These are phyloP conservation scores for Chalciporus chontae DNA, from an alignment of 768 basidiomycete genomes.

Conservation along the genomic window DNA sequence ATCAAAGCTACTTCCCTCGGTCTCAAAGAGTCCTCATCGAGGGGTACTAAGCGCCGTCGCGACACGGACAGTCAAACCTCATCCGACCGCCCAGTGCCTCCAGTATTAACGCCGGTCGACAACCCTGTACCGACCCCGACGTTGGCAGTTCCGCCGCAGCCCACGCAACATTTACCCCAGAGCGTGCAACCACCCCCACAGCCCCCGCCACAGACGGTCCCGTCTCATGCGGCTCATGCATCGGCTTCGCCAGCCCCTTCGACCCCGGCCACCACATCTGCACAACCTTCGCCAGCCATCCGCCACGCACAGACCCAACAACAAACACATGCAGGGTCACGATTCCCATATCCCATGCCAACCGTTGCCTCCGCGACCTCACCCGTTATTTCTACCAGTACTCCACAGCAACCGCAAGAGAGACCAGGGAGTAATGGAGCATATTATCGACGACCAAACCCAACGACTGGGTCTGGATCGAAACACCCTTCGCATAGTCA, in stretches of 20 bases:
- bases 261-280: constrained; percentile 27
- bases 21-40: constrained; percentile 69
- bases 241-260: constrained; percentile 34
- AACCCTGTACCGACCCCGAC: constrained; percentile 16
- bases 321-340: constrained; percentile 22
- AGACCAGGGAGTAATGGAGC: constrained; percentile 32
- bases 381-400: constrained; percentile 45
- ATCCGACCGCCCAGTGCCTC: constrained; percentile 23
- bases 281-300: constrained; percentile 36
- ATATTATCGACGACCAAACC: constrained; percentile 53
- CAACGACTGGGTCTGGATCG: constrained; percentile 19
- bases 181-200: constrained; percentile 30
- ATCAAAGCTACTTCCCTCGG: constrained; percentile 78
- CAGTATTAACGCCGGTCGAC: constrained; percentile 19
- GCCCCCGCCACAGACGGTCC: constrained; percentile 30
- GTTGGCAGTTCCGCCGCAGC: constrained; percentile 26
- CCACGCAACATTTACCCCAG: constrained; percentile 18
- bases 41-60: constrained; percentile 59
- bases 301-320: constrained; percentile 31
- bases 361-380: constrained; percentile 63
- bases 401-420: constrained; percentile 36
- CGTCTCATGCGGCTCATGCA: constrained; percentile 22
- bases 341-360: constrained; percentile 69
- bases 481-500: constrained; percentile 23
- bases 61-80: constrained; percentile 36